Conservation (phyloP, 352 stramenopile species). For the Pythium angustatum region DNA sequence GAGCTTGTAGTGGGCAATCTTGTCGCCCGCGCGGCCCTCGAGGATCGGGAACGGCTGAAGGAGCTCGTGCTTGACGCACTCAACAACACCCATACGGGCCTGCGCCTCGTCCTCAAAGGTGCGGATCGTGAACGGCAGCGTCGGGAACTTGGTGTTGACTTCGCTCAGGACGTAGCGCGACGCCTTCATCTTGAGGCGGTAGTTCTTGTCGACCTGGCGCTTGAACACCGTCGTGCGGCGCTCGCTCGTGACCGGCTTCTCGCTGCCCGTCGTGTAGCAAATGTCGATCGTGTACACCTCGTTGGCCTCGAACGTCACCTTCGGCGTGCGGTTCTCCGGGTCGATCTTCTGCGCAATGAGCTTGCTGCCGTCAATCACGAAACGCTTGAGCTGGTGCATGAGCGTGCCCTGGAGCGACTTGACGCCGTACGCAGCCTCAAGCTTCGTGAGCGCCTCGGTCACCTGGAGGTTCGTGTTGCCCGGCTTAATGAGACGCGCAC, state of each 20-base stretch:
- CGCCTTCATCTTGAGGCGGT: conserved; percentile 95
- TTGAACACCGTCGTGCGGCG: conserved; percentile 99
- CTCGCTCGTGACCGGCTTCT: conserved; percentile 91
- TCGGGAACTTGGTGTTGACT: conserved; percentile 98
- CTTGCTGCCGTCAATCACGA: conserved; percentile 99
- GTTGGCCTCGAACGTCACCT: conserved; percentile 94
- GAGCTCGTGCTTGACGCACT: conserved; percentile 98
- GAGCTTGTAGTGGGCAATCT: conserved; percentile 99
- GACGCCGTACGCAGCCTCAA: conserved; percentile 96
- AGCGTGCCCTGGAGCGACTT: conserved; percentile 96
- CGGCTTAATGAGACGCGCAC: conserved; percentile 95
- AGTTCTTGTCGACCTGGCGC: conserved; percentile 98
- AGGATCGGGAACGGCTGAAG: conserved; percentile 98
- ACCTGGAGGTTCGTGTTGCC: conserved; percentile 97
- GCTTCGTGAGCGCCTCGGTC: conserved; percentile 93
- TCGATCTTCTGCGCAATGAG: conserved; percentile 92
- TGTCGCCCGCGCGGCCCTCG: conserved; percentile 92
- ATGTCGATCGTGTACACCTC: conserved; percentile 99
- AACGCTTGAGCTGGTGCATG: conserved; percentile 99
- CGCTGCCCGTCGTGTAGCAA: conserved; percentile 97
- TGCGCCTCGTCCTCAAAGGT: conserved; percentile 94
- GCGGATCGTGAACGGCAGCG: conserved; percentile 98
- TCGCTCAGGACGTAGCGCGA: conserved; percentile 96
- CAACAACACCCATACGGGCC: conserved; percentile 97
- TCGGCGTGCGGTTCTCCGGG: conserved; percentile 83